Base-by-base conservation (phyloP, 306 rosid species). In the Fragaria ananassa region DNA sequence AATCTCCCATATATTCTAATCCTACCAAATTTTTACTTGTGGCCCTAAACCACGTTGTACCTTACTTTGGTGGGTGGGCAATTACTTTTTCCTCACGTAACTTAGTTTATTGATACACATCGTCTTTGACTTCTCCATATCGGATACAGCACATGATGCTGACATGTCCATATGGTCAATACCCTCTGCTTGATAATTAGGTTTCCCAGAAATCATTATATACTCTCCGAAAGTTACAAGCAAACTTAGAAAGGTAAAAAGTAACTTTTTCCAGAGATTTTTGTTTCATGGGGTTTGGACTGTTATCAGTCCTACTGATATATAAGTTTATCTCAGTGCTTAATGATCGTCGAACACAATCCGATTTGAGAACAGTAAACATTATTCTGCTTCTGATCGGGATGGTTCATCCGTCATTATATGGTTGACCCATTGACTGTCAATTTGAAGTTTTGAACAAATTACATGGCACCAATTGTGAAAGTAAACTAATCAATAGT, bases 51-150 rank as follows among this genome's bases (percentile, higher is more conserved):
- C 54, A 47, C 4, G 17, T 49, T 17, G 54, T 54, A 8, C 60
- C 57, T 18, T 49, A 15, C 58, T 41, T 6, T 54, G 60, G 60
- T 54, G 60, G 80, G 90, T 85, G 88, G 70, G 93, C 84, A 81
- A 79, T 77, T 68, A 61, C 87, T 78, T 75, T 88, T 77, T 50
- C 18, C 8, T 50, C 23, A 72, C 53, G 67, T 72, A 72, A 56
- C 66, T 37, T 12, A 6, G 42, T 37, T n/a, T 54, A 21, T 72
- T 39, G 17, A 13, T 25, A 56, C 66, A 56, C 18, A 72, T 84
- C 51, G 51, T 83, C 72, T 76, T 75, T 74, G 85, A 74, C 90
- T 81, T 77, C 83, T 76, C 65, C 70, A 31, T 3, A 60, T 58
- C 37, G 2, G 27, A n/a, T 53, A 54, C 9, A 54, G 60, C 60